Evolutionary conservation across 192 early-diverging fungal genomes (phyloP).

Genomic region (Linnemannia elongata): DNA sequence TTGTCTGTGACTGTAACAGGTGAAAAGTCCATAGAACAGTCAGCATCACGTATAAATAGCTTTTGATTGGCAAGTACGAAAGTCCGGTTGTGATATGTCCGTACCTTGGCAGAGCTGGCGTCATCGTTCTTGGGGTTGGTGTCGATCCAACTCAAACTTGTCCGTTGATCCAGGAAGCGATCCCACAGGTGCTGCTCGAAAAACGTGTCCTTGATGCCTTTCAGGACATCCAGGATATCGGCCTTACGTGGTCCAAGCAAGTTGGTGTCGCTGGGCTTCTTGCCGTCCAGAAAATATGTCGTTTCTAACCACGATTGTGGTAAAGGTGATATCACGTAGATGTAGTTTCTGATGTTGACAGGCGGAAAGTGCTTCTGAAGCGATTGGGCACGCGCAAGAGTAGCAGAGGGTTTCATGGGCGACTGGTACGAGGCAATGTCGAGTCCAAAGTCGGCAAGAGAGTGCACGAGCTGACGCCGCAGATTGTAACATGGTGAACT

Average conservation of each 20-base stretch:
- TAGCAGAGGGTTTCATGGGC: conserved; percentile 28
- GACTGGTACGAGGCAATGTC: conserved; percentile 46
- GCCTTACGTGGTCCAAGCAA: conserved; percentile 10
- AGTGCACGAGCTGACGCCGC: conserved; percentile 32
- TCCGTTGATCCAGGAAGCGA: conserved; percentile 42
- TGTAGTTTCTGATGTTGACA: conserved; percentile 38
- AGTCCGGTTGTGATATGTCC: not conserved
- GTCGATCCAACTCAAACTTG: conserved; percentile 52
- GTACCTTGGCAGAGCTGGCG: conserved; percentile 15
- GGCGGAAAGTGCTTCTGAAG: conserved; percentile 51
- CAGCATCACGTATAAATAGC: not conserved
- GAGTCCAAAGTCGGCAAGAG: conserved; percentile 48
- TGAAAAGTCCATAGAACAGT: not conserved
- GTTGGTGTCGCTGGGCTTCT: conserved; percentile 2
- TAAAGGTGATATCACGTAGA: conserved; percentile 42
- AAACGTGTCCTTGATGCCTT: conserved; percentile 35
- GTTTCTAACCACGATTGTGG: conserved; percentile 40
- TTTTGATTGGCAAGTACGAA: not conserved
- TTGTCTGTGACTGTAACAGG: conserved; percentile 17
- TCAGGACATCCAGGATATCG: conserved; percentile 39
- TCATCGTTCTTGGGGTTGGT: not conserved
- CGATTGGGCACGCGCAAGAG: conserved; percentile 29
- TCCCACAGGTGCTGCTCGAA: conserved; percentile 46
- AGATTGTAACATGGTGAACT: conserved; percentile 37
- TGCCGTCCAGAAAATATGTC: conserved; percentile 22